phyloP scores from a whole-genome alignment of 1,139 yeast genomes.

The Debaryomyces subglobosus region DNA sequence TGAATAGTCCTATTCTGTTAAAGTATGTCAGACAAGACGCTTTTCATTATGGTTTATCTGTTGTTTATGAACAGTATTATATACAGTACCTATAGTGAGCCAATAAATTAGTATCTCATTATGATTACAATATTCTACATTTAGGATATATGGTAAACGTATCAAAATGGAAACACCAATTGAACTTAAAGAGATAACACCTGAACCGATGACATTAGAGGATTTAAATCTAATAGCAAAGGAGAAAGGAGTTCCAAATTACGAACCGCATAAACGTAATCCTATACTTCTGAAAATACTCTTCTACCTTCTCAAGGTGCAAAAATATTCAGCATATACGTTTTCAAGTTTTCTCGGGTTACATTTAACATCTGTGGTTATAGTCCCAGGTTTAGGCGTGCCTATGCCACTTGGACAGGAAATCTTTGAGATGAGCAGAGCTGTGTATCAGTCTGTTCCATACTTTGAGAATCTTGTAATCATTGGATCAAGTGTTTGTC shows the following conservation, averaged over 20 bases:
- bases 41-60: background rate
- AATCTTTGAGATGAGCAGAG: slow-evolving; percentile 61
- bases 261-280: background rate
- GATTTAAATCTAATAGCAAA: slow-evolving; percentile 1
- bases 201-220: slow-evolving; percentile 21
- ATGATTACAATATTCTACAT: background rate
- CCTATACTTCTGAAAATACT: slow-evolving; percentile 7
- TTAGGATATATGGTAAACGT: background rate
- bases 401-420: slow-evolving; percentile 53
- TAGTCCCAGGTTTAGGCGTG: slow-evolving; percentile 52
- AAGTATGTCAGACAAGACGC: background rate
- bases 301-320: slow-evolving; percentile 29
- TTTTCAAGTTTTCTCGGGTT: slow-evolving; percentile 60
- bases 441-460: slow-evolving; percentile 58
- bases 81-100: slow-evolving; percentile 3
- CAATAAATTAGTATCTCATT: slow-evolving; percentile 1
- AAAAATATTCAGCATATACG: slow-evolving; percentile 65
- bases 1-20: background rate
- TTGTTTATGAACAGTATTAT: slow-evolving; percentile 3
- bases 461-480: slow-evolving; percentile 52
- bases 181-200: slow-evolving; percentile 13
- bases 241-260: slow-evolving; percentile 2
- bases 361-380: slow-evolving; percentile 59
- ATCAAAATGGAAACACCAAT: background rate
- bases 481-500: slow-evolving; percentile 50